A percentile compares a stretch with the other conserved stretches of the same genome.
Conservation (phyloP, 2,329 filamentous ascomycete species). For the Zopfia rhizophila region DNA sequence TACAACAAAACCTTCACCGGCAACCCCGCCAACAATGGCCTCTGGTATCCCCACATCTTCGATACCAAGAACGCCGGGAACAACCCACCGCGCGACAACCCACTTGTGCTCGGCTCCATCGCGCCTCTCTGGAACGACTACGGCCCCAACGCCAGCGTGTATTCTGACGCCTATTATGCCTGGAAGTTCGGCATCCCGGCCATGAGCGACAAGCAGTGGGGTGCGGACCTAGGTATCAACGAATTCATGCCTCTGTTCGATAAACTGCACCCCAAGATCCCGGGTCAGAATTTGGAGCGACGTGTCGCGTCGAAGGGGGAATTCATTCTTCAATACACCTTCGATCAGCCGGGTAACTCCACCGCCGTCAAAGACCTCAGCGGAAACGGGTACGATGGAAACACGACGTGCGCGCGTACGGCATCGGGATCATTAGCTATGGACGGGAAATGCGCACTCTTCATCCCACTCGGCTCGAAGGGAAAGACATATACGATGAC, state of each 20-base stretch:
- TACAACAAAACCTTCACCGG: conserved; percentile 49
- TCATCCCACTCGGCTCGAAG: conserved; percentile 63
- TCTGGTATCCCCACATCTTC: conserved; percentile 54
- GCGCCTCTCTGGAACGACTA: conserved; percentile 58
- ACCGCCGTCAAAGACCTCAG: conserved; percentile 47
- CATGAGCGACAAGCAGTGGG: conserved; percentile 52
- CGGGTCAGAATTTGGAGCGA: conserved; percentile 54
- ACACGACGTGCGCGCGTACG: conserved; percentile 47
- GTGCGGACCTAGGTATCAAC: conserved; percentile 43
- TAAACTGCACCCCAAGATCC: conserved; percentile 52
- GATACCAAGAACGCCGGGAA: conserved; percentile 49
- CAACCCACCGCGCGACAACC: conserved; percentile 36
- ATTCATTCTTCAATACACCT: conserved; percentile 50
- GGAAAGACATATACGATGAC: conserved; percentile 67
- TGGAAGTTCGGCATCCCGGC: conserved; percentile 53
- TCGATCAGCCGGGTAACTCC: conserved; percentile 21
- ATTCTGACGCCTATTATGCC: conserved; percentile 56
- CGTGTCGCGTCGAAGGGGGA: conserved; percentile 45
- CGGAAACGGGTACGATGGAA: conserved; percentile 55
- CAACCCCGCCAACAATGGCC: conserved; percentile 46
- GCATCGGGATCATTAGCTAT: conserved; percentile 43
- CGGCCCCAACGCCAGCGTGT: conserved; percentile 54
- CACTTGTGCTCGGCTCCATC: conserved; percentile 42
- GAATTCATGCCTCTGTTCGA: conserved; percentile 54
- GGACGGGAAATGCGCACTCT: conserved; percentile 53